Conservation (phyloP, 2,329 filamentous ascomycete genomes). For the Fusarium tupiense region DNA sequence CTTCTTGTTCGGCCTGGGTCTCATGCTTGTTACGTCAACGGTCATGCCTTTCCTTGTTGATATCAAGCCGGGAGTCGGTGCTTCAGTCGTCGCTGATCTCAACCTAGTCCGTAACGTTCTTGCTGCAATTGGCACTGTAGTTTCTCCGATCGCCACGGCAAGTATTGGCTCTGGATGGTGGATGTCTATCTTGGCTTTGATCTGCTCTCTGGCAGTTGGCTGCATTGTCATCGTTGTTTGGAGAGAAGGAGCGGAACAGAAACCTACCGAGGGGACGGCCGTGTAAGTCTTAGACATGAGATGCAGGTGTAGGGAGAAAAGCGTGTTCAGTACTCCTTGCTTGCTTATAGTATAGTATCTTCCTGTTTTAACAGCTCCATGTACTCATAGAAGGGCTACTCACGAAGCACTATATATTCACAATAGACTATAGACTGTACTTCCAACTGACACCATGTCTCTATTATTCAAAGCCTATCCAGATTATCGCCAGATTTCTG, state of each 20-base stretch:
- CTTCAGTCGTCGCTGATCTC: conserved; percentile 1
- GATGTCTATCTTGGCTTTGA: not conserved
- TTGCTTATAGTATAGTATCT: not conserved
- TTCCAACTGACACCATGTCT: not conserved
- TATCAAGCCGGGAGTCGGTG: not conserved
- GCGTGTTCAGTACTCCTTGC: not conserved
- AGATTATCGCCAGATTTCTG: no score
- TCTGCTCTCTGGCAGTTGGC: not conserved
- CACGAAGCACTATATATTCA: not conserved
- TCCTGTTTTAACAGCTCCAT: not conserved
- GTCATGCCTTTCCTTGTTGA: conserved; percentile 3
- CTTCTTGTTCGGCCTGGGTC: not conserved
- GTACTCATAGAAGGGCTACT: not conserved
- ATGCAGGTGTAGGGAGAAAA: not conserved
- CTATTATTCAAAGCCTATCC: not conserved
- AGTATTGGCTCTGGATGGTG: not conserved
- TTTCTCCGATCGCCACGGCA: not conserved
- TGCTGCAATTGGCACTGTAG: not conserved
- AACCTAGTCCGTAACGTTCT: not conserved
- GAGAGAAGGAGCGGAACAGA: not conserved
- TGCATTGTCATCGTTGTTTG: not conserved
- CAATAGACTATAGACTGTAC: not conserved
- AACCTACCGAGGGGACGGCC: fast-evolving
- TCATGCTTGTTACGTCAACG: not conserved
- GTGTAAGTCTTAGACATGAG: not conserved